A percentile compares a stretch with the other conserved stretches of the same genome.
These are phyloP conservation scores for Boletus mariae DNA, from an alignment of 1,284 basidiomycete species.

Conservation along the genomic window DNA sequence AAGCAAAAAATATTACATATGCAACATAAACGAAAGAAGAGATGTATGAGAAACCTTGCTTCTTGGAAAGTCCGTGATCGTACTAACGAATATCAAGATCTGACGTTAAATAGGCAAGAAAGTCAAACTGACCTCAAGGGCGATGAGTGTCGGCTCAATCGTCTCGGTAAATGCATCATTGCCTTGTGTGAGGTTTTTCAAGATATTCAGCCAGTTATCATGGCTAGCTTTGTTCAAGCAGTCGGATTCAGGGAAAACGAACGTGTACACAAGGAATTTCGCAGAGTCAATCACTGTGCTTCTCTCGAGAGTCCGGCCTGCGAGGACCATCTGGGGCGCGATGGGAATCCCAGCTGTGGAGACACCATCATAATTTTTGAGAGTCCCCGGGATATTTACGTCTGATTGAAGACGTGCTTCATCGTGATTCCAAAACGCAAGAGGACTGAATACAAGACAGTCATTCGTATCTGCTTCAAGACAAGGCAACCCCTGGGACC, in stretches of 20 bases:
- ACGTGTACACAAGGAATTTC: constrained; percentile 70
- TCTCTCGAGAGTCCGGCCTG: constrained; percentile 57
- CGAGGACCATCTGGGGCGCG: constrained; percentile 68
- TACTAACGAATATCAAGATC: constrained; percentile 40
- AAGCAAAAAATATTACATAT: constrained; percentile 76
- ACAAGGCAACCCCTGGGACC: constrained; percentile 45
- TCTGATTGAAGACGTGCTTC: constrained; percentile 51
- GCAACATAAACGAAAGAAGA: constrained; percentile 74
- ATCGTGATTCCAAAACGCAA: constrained; percentile 71
- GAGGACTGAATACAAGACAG: constrained; percentile 70
- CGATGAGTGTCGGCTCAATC: constrained; percentile 62
- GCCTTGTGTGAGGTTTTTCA: constrained; percentile 45
- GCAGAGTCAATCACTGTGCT: constrained; percentile 56
- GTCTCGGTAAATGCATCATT: constrained; percentile 44
- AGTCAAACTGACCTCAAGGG: constrained; percentile 56
- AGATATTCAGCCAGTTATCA: constrained; percentile 55
- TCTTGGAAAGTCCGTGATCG: constrained; percentile 42
- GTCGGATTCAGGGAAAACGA: constrained; percentile 71
- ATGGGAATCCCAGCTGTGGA: constrained; percentile 59
- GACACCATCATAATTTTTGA: constrained; percentile 50
- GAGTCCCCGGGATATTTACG: constrained; percentile 52
- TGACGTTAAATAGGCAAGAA: neutral
- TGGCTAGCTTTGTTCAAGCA: constrained; percentile 64
- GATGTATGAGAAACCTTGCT: constrained; percentile 53
- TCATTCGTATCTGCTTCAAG: constrained; percentile 40